phyloP scores from a whole-genome alignment of 306 rosid species.

The Amphicarpaea edgeworthii region DNA sequence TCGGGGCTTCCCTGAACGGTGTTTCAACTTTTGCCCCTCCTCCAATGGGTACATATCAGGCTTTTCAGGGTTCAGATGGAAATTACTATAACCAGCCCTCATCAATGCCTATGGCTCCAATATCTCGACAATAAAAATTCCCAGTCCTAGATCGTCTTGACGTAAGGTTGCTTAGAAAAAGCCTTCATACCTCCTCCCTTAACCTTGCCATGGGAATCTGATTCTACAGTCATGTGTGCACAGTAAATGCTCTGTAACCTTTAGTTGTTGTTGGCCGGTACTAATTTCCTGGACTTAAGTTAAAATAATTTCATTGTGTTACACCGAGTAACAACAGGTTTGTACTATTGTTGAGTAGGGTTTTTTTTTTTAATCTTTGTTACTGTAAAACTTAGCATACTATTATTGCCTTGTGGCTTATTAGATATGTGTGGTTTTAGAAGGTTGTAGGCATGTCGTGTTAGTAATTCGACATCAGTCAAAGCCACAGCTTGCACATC shows the following conservation, averaged over 20 bases:
- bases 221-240: slow-evolving; percentile 65
- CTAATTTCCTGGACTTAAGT: slow-evolving; percentile 50
- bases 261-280: slow-evolving; percentile 40
- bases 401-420: slow-evolving; percentile 39
- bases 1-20: slow-evolving; percentile 60
- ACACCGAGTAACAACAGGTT: slow-evolving; percentile 44
- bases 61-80: slow-evolving; percentile 91
- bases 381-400: slow-evolving; percentile 41
- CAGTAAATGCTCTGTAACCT: slow-evolving; percentile 59
- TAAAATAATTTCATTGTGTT: slow-evolving; percentile 35
- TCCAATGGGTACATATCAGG: slow-evolving; percentile 69
- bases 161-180: slow-evolving; percentile 34
- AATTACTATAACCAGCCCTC: slow-evolving; percentile 77
- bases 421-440: slow-evolving; percentile 45
- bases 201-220: slow-evolving; percentile 55
- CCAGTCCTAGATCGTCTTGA: slow-evolving; percentile 35
- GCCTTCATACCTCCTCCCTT: slow-evolving; percentile 38
- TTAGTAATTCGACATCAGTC: slow-evolving; percentile 31
- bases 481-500: slow-evolving; percentile 26
- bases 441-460: slow-evolving; percentile 33
- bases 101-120: slow-evolving; percentile 85
- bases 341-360: slow-evolving; percentile 42
- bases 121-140: slow-evolving; percentile 74
- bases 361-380: slow-evolving; percentile 28
- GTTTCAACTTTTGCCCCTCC: slow-evolving; percentile 61